phyloP scores from a whole-genome alignment of 768 basidiomycete species.

The Tulasnella sp. region DNA sequence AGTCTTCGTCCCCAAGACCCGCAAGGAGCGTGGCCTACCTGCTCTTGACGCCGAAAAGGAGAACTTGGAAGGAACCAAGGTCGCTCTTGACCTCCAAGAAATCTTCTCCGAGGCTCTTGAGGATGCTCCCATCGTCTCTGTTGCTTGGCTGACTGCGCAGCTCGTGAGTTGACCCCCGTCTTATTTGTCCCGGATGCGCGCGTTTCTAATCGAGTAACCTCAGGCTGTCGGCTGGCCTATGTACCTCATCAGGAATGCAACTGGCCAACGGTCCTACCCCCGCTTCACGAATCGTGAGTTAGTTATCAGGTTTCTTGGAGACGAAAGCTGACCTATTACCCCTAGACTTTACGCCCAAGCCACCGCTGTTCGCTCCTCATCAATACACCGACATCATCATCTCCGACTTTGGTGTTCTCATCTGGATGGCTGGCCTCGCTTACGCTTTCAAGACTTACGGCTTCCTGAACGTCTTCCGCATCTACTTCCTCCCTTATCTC shows the following conservation, averaged over 20 bases:
- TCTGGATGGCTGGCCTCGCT: conserved; percentile 59
- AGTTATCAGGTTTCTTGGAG: neutral
- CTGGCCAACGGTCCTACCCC: conserved; percentile 79
- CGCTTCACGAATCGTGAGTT: conserved; percentile 65
- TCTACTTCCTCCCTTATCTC: conserved; percentile 85
- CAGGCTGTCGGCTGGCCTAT: conserved; percentile 64
- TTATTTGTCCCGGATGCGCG: neutral
- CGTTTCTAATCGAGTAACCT: conserved; percentile 38
- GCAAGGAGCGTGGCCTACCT: conserved; percentile 58
- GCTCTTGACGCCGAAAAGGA: conserved; percentile 60
- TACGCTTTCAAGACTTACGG: conserved; percentile 53
- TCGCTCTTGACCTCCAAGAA: conserved; percentile 56
- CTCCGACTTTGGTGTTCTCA: conserved; percentile 72
- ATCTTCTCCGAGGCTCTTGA: conserved; percentile 81
- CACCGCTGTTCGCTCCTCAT: conserved; percentile 77
- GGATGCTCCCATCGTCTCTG: conserved; percentile 77
- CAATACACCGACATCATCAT: conserved; percentile 68
- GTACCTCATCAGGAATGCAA: conserved; percentile 75
- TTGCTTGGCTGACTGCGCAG: conserved; percentile 47
- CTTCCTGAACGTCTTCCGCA: conserved; percentile 61
- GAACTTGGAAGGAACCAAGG: conserved; percentile 54
- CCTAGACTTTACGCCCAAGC: conserved; percentile 65
- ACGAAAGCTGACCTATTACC: neutral
- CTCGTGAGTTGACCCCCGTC: conserved; percentile 39
- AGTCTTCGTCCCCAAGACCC: conserved; percentile 90